phyloP scores from a whole-genome alignment of 805 yeast genomes.

The Grigorovia jiainica region DNA sequence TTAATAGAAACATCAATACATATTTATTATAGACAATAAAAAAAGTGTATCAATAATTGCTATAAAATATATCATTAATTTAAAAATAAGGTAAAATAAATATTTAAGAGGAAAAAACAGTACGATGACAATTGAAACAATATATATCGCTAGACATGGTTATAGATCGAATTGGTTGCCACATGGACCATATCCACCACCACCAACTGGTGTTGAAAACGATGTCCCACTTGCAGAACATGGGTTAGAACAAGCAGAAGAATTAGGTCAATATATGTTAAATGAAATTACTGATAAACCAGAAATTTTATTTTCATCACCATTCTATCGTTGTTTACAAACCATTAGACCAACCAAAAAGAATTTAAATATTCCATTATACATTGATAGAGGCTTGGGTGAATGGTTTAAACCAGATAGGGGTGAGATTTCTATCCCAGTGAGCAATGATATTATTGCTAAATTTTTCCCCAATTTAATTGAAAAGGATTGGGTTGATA shows the following conservation, averaged over 20 bases:
- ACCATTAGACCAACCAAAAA: slow-evolving; percentile 68
- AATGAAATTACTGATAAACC: slow-evolving; percentile 39
- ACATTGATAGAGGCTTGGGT: slow-evolving; percentile 76
- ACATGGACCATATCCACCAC: slow-evolving; percentile 58
- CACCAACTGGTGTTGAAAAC: slow-evolving; percentile 84
- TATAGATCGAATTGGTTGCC: slow-evolving; percentile 82
- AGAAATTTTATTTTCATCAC: slow-evolving; percentile 65
- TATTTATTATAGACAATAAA: no score
- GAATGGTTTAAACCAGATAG: slow-evolving; percentile 85
- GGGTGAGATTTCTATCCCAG: slow-evolving; percentile 63
- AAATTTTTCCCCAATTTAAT: slow-evolving; percentile 46
- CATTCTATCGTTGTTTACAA: slow-evolving; percentile 86
- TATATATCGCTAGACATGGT: slow-evolving; percentile 81
- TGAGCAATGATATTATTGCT: slow-evolving; percentile 38
- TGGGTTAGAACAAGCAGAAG: slow-evolving; percentile 81
- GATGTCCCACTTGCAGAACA: slow-evolving; percentile 86
- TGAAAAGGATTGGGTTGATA: slow-evolving; percentile 38
- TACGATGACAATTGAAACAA: slow-evolving; percentile 39
- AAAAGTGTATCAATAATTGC: no score
- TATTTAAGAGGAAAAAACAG: neutral
- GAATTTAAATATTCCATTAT: slow-evolving; percentile 47
- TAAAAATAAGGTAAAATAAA: neutral
- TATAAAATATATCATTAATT: no score
- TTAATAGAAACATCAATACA: no score
- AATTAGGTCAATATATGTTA: slow-evolving; percentile 53